Base-by-base conservation (phyloP, 2,329 filamentous ascomycete genomes). In the Daldinia sp. region DNA sequence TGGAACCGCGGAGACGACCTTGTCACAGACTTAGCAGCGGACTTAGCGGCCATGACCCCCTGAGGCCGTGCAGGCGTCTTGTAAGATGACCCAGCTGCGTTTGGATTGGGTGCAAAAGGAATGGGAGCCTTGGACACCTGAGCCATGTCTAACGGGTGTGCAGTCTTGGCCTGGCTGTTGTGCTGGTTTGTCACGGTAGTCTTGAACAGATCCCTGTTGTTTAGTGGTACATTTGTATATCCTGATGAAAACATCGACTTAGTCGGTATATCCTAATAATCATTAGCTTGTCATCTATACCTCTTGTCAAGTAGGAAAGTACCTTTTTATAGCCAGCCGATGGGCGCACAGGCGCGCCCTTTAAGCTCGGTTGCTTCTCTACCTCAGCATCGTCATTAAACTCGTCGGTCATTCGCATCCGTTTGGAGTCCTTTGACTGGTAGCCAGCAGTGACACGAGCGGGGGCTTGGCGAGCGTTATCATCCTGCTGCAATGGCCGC, bases 91-190 rank as follows among this genome's bases (percentile, higher is more conserved):
- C 76, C 84, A 27, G 81, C 79, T 7, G 84, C 80, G 68, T 85
- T 89, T 7, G 84, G 80, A 62, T 87, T 87, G 17, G 94, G 86
- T 5, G 93, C 93, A 73, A 97, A 97, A 2, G 93, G 91, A 69
- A 97, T 97, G 25, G 90, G 88, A n/a, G 88, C 91, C 77, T 91
- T 96, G 6, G 92, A 91, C 62, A 94, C 89, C 73, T 94, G 91
- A n/a, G 90, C 87, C 87, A 94, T 93, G 70, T 95, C 92, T 72
- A 93, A 81, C 1, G 91, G 90, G 71, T 93, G 89, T 1, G 81
- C 83, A 2, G 84, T 79, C 75, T 90, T 89, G 52, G 80, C 77
- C 34, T 90, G 86, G 67, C 85, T 82, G 70, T 87, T 85, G 68
- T 92, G 89, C 71, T 93, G 90, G 17, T 83, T 81, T 11, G 86